Conservation (phyloP, 1,139 yeast genomes). For the Protomyces inundatus region DNA sequence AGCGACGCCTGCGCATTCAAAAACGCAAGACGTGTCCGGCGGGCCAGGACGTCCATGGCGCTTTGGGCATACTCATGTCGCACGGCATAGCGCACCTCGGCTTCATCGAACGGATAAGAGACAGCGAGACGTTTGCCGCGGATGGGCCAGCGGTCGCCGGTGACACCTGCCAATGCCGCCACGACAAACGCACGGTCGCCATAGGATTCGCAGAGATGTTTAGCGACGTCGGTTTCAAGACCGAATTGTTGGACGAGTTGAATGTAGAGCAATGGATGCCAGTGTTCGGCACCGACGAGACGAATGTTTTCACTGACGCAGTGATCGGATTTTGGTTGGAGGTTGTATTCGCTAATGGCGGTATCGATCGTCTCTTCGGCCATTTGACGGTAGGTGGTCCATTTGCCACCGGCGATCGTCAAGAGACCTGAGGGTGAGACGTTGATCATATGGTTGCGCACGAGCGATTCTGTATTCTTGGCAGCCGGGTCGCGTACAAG, state of each 20-base stretch:
- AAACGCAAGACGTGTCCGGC: conserved; percentile 91
- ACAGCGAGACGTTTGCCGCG: conserved; percentile 43
- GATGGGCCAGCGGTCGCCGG: conserved; percentile 35
- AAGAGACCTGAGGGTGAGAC: conserved; percentile 68
- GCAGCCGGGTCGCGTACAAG: conserved; percentile 80
- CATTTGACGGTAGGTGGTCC: conserved; percentile 98
- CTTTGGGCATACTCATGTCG: conserved; percentile 81
- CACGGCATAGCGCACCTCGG: conserved; percentile 79
- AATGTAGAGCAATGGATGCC: conserved; percentile 64
- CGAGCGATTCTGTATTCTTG: conserved; percentile 67
- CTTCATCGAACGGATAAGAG: conserved; percentile 86
- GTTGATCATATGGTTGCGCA: conserved; percentile 79
- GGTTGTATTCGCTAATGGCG: conserved; percentile 52
- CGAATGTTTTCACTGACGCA: conserved; percentile 41
- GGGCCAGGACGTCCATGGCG: conserved; percentile 82
- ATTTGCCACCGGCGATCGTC: conserved; percentile 94
- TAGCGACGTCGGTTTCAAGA: conserved; percentile 70
- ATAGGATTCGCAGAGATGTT: conserved; percentile 77
- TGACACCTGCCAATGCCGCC: conserved; percentile 49
- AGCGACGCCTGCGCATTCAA: conserved; percentile 82
- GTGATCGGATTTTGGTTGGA: conserved; percentile 40
- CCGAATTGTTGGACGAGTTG: conserved; percentile 75
- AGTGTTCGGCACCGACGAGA: conserved; percentile 68
- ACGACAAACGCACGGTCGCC: conserved; percentile 77
- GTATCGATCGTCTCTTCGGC: conserved; percentile 88